These are phyloP conservation scores for Cercospora sesami DNA, from an alignment of 2,329 filamentous ascomycete genomes.

Conservation along the genomic window DNA sequence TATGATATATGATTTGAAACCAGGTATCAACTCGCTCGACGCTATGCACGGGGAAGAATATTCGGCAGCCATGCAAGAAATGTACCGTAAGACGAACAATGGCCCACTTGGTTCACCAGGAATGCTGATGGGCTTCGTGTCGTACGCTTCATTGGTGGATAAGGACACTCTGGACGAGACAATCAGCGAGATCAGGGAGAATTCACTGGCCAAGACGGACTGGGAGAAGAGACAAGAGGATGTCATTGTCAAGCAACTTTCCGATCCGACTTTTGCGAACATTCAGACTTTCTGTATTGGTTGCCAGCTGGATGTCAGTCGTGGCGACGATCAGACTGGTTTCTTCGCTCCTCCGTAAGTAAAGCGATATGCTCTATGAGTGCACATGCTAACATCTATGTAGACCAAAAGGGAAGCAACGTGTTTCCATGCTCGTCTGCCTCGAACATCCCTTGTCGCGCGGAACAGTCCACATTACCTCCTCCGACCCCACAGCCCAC, in stretches of 20 bases:
- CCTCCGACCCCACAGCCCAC: conserved; percentile 28
- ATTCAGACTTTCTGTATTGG: conserved; percentile 42
- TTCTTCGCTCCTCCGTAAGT: conserved; percentile 37
- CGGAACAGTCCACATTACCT: conserved; percentile 37
- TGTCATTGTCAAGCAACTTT: conserved; percentile 38
- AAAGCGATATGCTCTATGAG: too few species aligned
- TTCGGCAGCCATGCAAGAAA: conserved; percentile 36
- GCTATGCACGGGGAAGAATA: conserved; percentile 41
- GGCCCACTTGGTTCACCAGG: conserved; percentile 40
- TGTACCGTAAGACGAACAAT: conserved; percentile 39
- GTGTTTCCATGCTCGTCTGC: conserved; percentile 35
- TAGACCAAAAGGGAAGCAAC: conserved; percentile 36
- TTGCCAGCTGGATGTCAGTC: conserved; percentile 35
- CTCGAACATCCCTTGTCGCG: conserved; percentile 35
- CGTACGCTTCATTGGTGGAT: conserved; percentile 36
- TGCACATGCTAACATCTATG: background rate
- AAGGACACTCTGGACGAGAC: conserved; percentile 35
- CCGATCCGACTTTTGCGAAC: conserved; percentile 40
- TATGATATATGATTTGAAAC: conserved; percentile 35
- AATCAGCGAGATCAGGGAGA: conserved; percentile 36
- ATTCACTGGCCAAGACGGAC: conserved; percentile 39
- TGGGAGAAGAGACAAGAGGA: conserved; percentile 42
- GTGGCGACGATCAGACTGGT: conserved; percentile 33
- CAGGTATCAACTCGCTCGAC: conserved; percentile 39
- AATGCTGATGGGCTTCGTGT: conserved; percentile 41